Base-by-base conservation (phyloP, 208 protist genomes). In the Trypanosoma theileri region DNA sequence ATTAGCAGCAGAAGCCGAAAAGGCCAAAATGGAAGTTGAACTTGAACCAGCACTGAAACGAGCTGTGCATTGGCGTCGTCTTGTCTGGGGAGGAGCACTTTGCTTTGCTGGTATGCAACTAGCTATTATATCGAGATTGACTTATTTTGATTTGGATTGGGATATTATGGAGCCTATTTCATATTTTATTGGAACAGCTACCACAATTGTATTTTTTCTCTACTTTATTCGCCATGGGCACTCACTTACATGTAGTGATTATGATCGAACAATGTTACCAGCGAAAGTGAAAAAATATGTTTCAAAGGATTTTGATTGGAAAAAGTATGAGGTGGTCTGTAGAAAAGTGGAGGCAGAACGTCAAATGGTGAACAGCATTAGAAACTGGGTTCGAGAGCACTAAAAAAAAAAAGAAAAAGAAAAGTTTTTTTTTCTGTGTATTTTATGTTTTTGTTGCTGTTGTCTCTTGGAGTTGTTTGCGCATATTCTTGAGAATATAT, bases 91-190 rank as follows among this genome's bases (percentile, higher is more conserved):
- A 3, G 70, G 68, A 16, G 77, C 85, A 1, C 59, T 92, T 3
- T 69, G 79, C 35, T 91, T 85, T 51, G 73, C 77, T 2, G 88
- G 86, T 11, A 71, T 77, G 0, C 85, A 96, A 57, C 71, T 96
- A 21, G 88, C 86, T 17, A 59, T 91, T 24, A 86, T 94, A n/a
- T 79, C 88, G 0, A 88, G 88, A 6, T 84, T 96, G 24, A 96
- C 91, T 0, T 96, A 86, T 69, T 84, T 94, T 68, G 91, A 96
- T 50, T 64, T 96, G 1, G 83, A 93, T 65, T 96, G 91, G 91
- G 91, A 96, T 80, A 89, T 88, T 52, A 96, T 96, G 91, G 91
- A 96, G 73, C 91, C 91, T 4, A 70, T 96, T 11, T 79, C 86
- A 57, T 96, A 93, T 71, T 88, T 84, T 53, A n/a, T 94, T 12